These are phyloP conservation scores for Auxenochlorella protothecoides DNA, from an alignment of 139 green algal species.

Conservation along the genomic window DNA sequence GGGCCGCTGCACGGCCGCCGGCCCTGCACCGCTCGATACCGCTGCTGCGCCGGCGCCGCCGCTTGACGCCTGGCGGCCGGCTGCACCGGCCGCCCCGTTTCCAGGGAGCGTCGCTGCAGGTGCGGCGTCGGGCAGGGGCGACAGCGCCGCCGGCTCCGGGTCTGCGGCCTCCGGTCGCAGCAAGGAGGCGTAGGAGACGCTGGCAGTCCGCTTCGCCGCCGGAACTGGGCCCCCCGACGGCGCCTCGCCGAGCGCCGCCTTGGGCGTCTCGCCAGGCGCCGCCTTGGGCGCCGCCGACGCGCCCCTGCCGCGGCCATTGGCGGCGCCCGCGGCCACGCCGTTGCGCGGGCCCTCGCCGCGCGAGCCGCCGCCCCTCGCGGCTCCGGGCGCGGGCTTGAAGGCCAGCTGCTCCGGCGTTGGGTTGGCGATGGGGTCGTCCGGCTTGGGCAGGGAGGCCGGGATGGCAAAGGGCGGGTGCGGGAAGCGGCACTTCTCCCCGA, in stretches of 20 bases:
- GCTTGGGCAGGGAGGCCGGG: conserved; percentile 18
- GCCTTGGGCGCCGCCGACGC: conserved; percentile 1
- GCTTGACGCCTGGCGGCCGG: too few species aligned
- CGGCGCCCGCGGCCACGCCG: neutral
- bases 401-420: conserved; percentile 18
- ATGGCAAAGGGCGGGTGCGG: conserved; percentile 26
- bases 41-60: too few species aligned
- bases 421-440: conserved; percentile 23
- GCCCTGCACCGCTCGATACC: too few species aligned
- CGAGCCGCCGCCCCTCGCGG: neutral
- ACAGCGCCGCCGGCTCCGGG: conserved; percentile 1
- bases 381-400: conserved; percentile 8
- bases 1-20: too few species aligned
- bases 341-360: conserved; percentile 1
- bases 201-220: too few species aligned
- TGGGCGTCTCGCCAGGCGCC: neutral
- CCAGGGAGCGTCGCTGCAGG: too few species aligned
- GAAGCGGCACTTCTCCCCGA: conserved; percentile 21
- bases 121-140: neutral
- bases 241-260: too few species aligned
- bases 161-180: neutral
- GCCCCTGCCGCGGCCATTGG: conserved; percentile 6
- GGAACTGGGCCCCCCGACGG: too few species aligned
- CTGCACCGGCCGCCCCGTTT: too few species aligned
- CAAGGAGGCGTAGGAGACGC: too few species aligned